These are phyloP conservation scores for Sistotremastrum niveocremeum DNA, from an alignment of 768 basidiomycete species.

Conservation along the genomic window DNA sequence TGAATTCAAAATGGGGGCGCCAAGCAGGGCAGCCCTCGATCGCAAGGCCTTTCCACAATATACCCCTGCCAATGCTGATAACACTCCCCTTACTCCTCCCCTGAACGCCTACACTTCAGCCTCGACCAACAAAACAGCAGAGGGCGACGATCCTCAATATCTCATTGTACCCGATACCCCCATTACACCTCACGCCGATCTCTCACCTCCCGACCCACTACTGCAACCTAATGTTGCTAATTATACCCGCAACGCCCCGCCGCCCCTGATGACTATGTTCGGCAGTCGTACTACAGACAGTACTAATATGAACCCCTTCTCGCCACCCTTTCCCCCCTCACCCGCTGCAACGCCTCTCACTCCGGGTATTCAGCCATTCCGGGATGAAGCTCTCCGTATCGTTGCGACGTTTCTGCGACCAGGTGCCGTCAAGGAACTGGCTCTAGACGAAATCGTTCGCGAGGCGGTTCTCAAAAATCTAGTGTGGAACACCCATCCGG, in stretches of 20 bases:
- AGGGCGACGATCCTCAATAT: not conserved
- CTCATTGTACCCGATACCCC: not conserved
- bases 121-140: not conserved
- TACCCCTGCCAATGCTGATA: not conserved
- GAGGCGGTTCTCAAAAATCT: constrained; percentile 17
- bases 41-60: constrained; percentile 1
- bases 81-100: not conserved
- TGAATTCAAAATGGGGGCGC: not conserved
- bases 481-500: constrained; percentile 21
- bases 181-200: not conserved
- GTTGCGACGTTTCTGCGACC: constrained; percentile 14
- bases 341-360: not conserved
- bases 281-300: not conserved
- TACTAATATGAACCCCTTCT: constrained; percentile 1
- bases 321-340: not conserved
- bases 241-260: constrained; percentile 7
- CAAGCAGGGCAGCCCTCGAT: not conserved
- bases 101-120: not conserved
- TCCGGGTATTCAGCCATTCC: constrained; percentile 10
- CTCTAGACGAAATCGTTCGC: constrained; percentile 13
- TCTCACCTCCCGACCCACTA: constrained; percentile 1
- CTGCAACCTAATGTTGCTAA: constrained; percentile 5
- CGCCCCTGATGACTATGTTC: not conserved
- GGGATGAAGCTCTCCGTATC: constrained; percentile 14
- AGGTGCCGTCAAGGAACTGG: constrained; percentile 10